These are phyloP conservation scores for Aspergillus egyptiacus DNA, from an alignment of 495 filamentous ascomycete species.

Conservation along the genomic window DNA sequence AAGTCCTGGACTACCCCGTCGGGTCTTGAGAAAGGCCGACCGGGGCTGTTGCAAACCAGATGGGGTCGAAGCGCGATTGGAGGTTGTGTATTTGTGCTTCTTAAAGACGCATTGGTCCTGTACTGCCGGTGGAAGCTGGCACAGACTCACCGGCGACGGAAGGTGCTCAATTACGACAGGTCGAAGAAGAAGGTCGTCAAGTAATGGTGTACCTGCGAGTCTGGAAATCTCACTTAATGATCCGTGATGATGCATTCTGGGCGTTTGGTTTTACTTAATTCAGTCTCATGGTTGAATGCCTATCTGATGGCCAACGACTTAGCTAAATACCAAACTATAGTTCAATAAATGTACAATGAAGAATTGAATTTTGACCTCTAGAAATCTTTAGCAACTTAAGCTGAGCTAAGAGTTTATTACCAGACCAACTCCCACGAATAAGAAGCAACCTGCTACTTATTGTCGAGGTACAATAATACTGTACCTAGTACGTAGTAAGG, in stretches of 20 bases:
- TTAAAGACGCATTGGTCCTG: slow-evolving; percentile 68
- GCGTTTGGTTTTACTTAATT: slow-evolving; percentile 7
- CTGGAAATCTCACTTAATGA: slow-evolving; percentile 5
- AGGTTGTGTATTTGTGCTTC: slow-evolving; percentile 70
- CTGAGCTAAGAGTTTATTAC: not conserved
- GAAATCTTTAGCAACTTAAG: too few relatives aligned
- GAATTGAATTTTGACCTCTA: too few relatives aligned
- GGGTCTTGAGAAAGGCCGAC: slow-evolving; percentile 30
- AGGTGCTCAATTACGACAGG: slow-evolving; percentile 59
- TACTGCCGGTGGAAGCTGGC: slow-evolving; percentile 71
- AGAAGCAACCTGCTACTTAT: too few relatives aligned
- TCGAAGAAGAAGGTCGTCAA: slow-evolving; percentile 28
- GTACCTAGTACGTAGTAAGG: too few relatives aligned
- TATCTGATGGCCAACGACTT: too few relatives aligned
- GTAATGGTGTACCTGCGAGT: slow-evolving; percentile 7
- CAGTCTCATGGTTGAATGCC: too few relatives aligned
- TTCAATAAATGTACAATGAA: not conserved
- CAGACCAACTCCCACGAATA: too few relatives aligned
- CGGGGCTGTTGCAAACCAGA: slow-evolving; percentile 62
- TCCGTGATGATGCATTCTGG: slow-evolving; percentile 21
- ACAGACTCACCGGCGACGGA: slow-evolving; percentile 58
- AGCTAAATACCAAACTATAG: too few relatives aligned
- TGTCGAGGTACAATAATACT: too few relatives aligned
- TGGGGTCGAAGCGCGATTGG: slow-evolving; percentile 79
- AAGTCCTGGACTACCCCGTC: slow-evolving; percentile 53